Evolutionary conservation across 306 rosid genomes (phyloP).

Genomic region (Clitoria ternatea): DNA sequence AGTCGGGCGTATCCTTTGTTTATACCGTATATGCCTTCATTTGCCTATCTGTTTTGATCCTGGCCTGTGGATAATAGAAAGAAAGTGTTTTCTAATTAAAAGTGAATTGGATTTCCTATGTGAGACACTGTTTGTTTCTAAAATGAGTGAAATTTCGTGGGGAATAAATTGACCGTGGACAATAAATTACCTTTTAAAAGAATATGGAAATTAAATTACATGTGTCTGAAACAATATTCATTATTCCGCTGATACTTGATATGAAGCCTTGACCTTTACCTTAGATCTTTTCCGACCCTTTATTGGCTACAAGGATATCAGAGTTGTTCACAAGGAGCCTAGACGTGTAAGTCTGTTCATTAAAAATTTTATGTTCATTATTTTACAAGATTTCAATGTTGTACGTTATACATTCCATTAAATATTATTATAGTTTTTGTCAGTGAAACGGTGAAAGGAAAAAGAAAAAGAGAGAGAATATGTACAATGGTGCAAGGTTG

Average conservation of each 20-base stretch:
- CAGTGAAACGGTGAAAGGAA: no score
- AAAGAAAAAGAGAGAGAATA: background rate
- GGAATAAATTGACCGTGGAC: no score
- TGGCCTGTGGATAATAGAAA: background rate
- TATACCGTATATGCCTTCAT: background rate
- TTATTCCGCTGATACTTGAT: slow-evolving; percentile 24
- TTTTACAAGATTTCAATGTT: background rate
- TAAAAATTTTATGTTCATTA: background rate
- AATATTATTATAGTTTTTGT: background rate
- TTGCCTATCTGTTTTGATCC: slow-evolving; percentile 5
- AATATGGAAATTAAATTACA: slow-evolving; percentile 17
- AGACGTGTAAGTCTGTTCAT: slow-evolving; percentile 60
- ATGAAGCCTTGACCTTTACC: slow-evolving; percentile 44
- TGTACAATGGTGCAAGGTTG: background rate
- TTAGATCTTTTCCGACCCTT: slow-evolving; percentile 81
- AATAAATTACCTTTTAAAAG: background rate
- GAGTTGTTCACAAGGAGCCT: slow-evolving; percentile 78
- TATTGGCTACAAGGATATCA: slow-evolving; percentile 69
- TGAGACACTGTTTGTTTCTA: background rate
- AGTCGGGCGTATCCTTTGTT: slow-evolving; percentile 83
- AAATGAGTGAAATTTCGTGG: background rate
- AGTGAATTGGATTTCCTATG: background rate
- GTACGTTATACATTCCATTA: background rate
- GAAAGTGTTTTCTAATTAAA: background rate
- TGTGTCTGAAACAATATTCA: slow-evolving; percentile 2